These are phyloP conservation scores for Austroboletus novae-zelandiae DNA, from an alignment of 1,284 basidiomycete genomes.

Conservation along the genomic window DNA sequence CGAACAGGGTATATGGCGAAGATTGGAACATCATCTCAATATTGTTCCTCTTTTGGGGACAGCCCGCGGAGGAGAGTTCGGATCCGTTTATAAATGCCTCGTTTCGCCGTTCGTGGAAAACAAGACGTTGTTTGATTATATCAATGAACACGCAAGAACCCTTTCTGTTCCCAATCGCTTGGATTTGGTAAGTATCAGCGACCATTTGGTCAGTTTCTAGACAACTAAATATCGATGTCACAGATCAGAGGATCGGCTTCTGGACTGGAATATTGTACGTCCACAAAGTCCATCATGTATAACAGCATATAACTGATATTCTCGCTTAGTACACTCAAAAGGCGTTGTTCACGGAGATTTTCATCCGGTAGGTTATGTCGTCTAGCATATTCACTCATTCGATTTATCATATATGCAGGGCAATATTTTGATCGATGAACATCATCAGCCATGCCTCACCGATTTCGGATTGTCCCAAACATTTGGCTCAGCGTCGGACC, in stretches of 20 bases:
- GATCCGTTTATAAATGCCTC: slow-evolving; percentile 5
- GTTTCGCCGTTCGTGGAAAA: slow-evolving; percentile 10
- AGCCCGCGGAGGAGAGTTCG: not conserved
- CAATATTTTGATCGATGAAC: not conserved
- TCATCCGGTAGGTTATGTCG: slow-evolving; percentile 4
- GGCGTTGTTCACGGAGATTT: slow-evolving; percentile 7
- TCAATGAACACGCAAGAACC: not conserved
- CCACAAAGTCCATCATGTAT: not conserved
- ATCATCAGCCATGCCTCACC: not conserved
- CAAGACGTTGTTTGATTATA: slow-evolving; percentile 2
- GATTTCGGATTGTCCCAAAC: not conserved
- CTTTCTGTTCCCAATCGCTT: not conserved
- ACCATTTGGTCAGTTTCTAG: not conserved
- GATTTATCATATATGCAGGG: not conserved
- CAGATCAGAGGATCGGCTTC: slow-evolving; percentile 4
- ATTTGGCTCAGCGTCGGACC: not conserved
- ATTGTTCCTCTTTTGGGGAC: slow-evolving; percentile 4
- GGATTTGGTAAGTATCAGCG: not conserved
- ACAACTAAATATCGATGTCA: not conserved
- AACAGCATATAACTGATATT: not conserved
- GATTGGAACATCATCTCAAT: slow-evolving; percentile 5
- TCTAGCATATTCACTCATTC: not conserved
- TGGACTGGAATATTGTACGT: slow-evolving; percentile 7
- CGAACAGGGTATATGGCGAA: slow-evolving; percentile 6
- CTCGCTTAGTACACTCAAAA: slow-evolving; percentile 5